Evolutionary conservation across 331 rosid species (phyloP).

Genomic region (Quercus tomentella): DNA sequence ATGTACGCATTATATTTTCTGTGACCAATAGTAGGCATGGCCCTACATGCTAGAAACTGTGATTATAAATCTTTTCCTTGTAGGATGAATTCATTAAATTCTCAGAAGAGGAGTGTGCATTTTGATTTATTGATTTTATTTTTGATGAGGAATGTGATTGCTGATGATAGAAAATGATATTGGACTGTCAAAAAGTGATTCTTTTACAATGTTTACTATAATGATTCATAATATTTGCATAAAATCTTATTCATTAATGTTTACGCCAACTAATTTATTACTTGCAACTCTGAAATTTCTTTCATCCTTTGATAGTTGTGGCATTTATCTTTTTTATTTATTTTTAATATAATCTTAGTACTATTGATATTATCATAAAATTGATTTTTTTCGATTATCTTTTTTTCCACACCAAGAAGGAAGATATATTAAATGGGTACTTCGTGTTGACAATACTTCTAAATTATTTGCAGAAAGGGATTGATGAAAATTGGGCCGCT

Average conservation of each 20-base stretch:
- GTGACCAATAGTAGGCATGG: background rate
- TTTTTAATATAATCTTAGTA: background rate
- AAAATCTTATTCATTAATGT: background rate
- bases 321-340: background rate
- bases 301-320: background rate
- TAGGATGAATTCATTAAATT: conserved; percentile 7
- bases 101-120: background rate
- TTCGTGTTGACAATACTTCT: conserved; percentile 8
- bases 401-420: background rate
- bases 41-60: background rate
- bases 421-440: background rate
- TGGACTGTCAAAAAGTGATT: background rate
- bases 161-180: background rate
- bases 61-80: background rate
- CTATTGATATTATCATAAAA: background rate
- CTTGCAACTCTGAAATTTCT: background rate
- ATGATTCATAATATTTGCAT: background rate
- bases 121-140: background rate
- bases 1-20: background rate
- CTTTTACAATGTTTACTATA: background rate
- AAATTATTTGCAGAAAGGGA: conserved; percentile 69
- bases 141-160: no score
- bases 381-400: background rate
- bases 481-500: conserved; percentile 99
- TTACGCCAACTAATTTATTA: background rate